A percentile compares a stretch with the other conserved stretches of the same genome.
Evolutionary conservation across 1,284 basidiomycete genomes (phyloP).

Genomic region (Rhodotorula sp.): DNA sequence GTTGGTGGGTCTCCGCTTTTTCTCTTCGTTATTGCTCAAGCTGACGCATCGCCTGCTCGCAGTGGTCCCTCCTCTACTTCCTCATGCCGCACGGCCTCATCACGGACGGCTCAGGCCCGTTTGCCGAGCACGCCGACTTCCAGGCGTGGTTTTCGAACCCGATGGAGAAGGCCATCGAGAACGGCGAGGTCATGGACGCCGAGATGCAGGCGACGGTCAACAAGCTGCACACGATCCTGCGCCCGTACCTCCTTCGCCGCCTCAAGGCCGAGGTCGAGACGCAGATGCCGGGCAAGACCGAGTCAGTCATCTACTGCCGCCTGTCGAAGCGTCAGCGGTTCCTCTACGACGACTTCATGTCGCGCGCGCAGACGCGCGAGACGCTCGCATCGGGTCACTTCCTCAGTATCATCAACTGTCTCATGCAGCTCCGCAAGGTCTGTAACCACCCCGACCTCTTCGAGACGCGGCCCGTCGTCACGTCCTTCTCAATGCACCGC

Average conservation of each 20-base stretch:
- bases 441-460: conserved; percentile 74
- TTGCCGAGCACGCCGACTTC: conserved; percentile 91
- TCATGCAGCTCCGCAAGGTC: conserved; percentile 90
- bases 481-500: conserved; percentile 82
- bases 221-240: conserved; percentile 87
- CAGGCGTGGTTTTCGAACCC: conserved; percentile 89
- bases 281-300: conserved; percentile 91
- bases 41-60: background rate
- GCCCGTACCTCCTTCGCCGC: conserved; percentile 90
- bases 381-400: conserved; percentile 83
- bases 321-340: conserved; percentile 94
- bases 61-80: conserved; percentile 91
- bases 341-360: conserved; percentile 98
- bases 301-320: conserved; percentile 88
- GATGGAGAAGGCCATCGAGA: conserved; percentile 90
- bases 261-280: conserved; percentile 96
- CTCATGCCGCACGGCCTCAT: conserved; percentile 76
- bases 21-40: background rate
- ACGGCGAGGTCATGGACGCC: conserved; percentile 74
- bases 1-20: conserved; percentile 52
- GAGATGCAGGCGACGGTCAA: conserved; percentile 83
- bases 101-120: conserved; percentile 62
- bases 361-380: conserved; percentile 80
- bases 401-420: conserved; percentile 82
- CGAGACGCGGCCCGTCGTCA: conserved; percentile 89